A percentile compares a stretch with the other conserved stretches of the same genome.
These are phyloP conservation scores for Aspergillus pseudonomiae DNA, from an alignment of 2,329 filamentous ascomycete species.

Conservation along the genomic window DNA sequence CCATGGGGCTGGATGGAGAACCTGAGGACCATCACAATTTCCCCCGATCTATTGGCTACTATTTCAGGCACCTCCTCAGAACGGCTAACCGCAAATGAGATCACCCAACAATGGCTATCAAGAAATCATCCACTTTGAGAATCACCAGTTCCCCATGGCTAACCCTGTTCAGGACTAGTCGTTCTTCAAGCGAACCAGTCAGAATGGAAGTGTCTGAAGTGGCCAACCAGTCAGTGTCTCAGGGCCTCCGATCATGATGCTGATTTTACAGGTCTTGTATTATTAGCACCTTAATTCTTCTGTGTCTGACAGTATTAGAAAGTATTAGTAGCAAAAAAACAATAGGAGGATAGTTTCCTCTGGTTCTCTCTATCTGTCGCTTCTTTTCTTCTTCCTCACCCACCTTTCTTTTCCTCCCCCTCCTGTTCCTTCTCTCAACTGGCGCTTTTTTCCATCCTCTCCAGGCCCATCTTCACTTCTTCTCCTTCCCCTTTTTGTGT, in stretches of 20 bases:
- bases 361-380: constrained; percentile 1
- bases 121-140: background rate
- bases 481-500: constrained; percentile 28
- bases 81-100: background rate
- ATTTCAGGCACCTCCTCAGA: constrained; percentile 2
- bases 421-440: constrained; percentile 25
- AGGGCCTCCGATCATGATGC: constrained; percentile 5
- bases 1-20: background rate
- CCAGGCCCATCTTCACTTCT: constrained; percentile 28
- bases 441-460: constrained; percentile 18
- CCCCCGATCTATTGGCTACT: constrained; percentile 3
- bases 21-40: background rate
- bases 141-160: constrained; percentile 2
- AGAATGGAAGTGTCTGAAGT: background rate
- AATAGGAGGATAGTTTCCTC: background rate
- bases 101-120: constrained; percentile 8
- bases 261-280: constrained; percentile 2
- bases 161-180: constrained; percentile 1
- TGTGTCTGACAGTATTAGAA: background rate
- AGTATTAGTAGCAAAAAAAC: background rate
- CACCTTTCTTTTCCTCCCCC: constrained; percentile 23
- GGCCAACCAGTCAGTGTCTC: constrained; percentile 17
- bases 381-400: constrained; percentile 22
- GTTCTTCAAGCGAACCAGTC: constrained; percentile 18
- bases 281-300: constrained; percentile 6